Evolutionary conservation across 345 rosid species (phyloP).

Genomic region (Geranium brycei): DNA sequence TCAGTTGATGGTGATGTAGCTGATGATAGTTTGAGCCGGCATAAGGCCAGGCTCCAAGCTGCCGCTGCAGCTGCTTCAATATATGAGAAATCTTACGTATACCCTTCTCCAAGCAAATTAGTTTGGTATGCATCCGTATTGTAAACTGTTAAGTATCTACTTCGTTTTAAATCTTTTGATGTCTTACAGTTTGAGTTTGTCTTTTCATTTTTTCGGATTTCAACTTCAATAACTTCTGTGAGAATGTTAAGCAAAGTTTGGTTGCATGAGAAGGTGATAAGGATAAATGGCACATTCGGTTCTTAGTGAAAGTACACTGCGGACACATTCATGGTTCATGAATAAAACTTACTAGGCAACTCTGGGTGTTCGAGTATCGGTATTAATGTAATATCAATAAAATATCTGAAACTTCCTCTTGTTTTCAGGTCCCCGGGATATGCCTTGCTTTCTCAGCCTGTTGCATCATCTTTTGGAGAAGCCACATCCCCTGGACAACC

Average conservation of each 20-base stretch:
- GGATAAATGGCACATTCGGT: too few species aligned
- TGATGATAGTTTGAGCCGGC: constrained; percentile 23
- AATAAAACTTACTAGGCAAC: too few species aligned
- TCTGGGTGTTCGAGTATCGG: too few species aligned
- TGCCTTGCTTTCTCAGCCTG: too few species aligned
- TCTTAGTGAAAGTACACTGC: too few species aligned
- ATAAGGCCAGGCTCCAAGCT: constrained; percentile 74
- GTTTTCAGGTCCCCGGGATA: constrained; percentile 39
- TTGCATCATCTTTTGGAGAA: constrained; percentile 2
- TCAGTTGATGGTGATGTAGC: constrained; percentile 23
- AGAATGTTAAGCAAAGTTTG: too few species aligned
- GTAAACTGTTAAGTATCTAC: neutral
- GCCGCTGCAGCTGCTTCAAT: constrained; percentile 71
- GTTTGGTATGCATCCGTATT: constrained; percentile 40
- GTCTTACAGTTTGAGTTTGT: neutral
- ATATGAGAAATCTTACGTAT: constrained; percentile 66
- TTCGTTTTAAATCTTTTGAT: neutral
- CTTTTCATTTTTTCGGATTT: neutral
- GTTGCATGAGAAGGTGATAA: too few species aligned
- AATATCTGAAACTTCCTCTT: neutral
- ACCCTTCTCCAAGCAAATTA: constrained; percentile 57
- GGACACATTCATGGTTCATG: too few species aligned
- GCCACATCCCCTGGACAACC: constrained; percentile 19
- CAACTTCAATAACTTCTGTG: too few species aligned
- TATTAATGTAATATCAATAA: too few species aligned